Evolutionary conservation across 2,329 filamentous ascomycete species (phyloP).

Genomic region (Ilyonectria destructans): DNA sequence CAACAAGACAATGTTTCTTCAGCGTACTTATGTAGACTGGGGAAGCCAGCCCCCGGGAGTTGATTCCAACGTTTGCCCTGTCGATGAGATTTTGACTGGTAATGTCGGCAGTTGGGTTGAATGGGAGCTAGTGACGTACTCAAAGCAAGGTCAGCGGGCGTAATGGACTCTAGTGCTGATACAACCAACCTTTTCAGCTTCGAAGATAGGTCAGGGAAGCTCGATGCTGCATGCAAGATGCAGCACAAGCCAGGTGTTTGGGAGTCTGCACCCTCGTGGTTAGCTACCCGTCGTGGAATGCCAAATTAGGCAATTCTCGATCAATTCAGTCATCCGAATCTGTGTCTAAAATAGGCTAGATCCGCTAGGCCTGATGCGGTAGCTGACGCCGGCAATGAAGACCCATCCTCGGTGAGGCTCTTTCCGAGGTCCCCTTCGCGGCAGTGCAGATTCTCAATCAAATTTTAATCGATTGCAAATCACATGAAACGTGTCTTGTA

Average conservation of each 20-base stretch:
- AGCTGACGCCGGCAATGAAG: neutral
- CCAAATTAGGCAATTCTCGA: neutral
- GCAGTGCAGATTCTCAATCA: neutral
- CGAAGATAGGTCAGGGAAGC: too few species aligned
- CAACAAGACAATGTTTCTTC: too few species aligned
- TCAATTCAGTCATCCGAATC: neutral
- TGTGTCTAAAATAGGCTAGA: neutral
- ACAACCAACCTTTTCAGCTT: too few species aligned
- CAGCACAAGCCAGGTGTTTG: neutral
- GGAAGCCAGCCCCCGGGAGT: too few species aligned
- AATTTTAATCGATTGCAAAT: neutral
- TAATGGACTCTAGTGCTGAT: too few species aligned
- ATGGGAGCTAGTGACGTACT: too few species aligned
- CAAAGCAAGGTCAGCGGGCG: too few species aligned
- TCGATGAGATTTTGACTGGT: too few species aligned
- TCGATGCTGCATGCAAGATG: constrained; percentile 21
- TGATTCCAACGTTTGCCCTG: too few species aligned
- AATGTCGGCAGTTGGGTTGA: too few species aligned
- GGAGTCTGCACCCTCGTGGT: neutral
- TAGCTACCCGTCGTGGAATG: neutral
- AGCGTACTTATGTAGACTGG: too few species aligned
- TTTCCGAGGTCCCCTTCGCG: neutral
- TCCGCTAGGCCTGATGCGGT: neutral
- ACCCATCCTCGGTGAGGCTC: neutral
- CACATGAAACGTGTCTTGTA: neutral